Evolutionary conservation across 2,329 filamentous ascomycete genomes (phyloP).

Genomic region (Aspergillus neotritici): DNA sequence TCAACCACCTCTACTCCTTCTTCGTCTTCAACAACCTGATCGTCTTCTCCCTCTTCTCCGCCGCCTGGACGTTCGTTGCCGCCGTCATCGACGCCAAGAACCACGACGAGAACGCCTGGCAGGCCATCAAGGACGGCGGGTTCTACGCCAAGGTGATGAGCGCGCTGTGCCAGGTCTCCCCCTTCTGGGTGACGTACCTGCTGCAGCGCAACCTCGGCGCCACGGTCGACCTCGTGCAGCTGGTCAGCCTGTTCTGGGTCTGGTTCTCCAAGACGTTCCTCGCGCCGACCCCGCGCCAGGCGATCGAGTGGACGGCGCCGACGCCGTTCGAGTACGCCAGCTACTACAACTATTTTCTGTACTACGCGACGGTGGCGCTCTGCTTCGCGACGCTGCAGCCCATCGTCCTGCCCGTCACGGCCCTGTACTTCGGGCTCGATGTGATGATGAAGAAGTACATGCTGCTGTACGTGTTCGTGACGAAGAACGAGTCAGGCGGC

Average conservation of each 20-base stretch:
- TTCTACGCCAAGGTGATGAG: conserved; percentile 61
- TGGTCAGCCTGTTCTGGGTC: conserved; percentile 76
- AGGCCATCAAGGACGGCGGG: conserved; percentile 60
- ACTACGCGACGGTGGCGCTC: conserved; percentile 83
- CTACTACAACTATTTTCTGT: conserved; percentile 98
- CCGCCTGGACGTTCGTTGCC: conserved; percentile 68
- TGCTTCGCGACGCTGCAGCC: conserved; percentile 83
- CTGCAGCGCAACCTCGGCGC: conserved; percentile 89
- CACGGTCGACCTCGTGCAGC: conserved; percentile 85
- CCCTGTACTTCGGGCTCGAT: conserved; percentile 84
- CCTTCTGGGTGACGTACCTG: conserved; percentile 92
- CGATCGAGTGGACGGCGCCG: conserved; percentile 89
- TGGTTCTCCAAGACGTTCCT: conserved; percentile 81
- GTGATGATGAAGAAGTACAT: conserved; percentile 92
- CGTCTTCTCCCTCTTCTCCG: conserved; percentile 87
- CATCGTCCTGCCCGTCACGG: conserved; percentile 75
- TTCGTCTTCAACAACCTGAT: conserved; percentile 97
- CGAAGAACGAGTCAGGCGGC: conserved; percentile 92
- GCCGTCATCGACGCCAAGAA: conserved; percentile 57
- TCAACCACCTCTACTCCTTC: conserved; percentile 86
- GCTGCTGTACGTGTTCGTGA: conserved; percentile 88
- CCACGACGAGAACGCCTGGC: conserved; percentile 58
- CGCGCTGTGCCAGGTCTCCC: conserved; percentile 74
- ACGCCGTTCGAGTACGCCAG: conserved; percentile 90
- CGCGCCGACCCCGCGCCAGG: conserved; percentile 78